A percentile compares a stretch with the other conserved stretches of the same genome.
Conservation (phyloP, 768 basidiomycete species). For the Tylopilus felleus region DNA sequence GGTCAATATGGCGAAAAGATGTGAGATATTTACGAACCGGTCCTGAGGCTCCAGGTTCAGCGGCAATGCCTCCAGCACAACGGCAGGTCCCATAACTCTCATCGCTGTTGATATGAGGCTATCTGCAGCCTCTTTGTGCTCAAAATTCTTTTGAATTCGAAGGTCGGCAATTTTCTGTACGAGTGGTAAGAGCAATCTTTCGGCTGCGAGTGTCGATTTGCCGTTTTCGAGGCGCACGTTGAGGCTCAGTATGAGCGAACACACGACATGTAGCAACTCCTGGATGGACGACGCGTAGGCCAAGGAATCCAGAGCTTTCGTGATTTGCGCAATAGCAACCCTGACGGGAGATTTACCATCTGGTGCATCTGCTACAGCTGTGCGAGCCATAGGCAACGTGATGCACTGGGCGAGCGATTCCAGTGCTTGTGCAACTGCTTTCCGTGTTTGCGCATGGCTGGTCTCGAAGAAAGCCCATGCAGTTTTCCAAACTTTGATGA, state of each 20-base stretch:
- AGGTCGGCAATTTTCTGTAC: constrained; percentile 71
- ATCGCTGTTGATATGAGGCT: constrained; percentile 74
- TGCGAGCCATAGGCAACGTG: constrained; percentile 54
- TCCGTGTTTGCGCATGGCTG: constrained; percentile 54
- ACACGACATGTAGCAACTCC: constrained; percentile 71
- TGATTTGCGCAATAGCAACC: constrained; percentile 59
- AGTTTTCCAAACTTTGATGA: constrained; percentile 68
- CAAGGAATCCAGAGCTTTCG: constrained; percentile 69
- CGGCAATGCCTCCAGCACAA: constrained; percentile 69
- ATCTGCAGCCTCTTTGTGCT: constrained; percentile 88
- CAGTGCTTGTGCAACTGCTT: constrained; percentile 61
- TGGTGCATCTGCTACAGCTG: constrained; percentile 45
- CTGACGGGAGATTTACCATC: constrained; percentile 54
- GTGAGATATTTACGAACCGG: constrained; percentile 46
- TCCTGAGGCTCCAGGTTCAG: constrained; percentile 82
- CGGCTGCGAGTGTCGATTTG: constrained; percentile 55
- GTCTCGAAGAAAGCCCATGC: constrained; percentile 80
- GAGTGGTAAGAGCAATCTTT: constrained; percentile 64
- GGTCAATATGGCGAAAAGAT: not conserved
- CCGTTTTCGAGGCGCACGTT: constrained; percentile 44
- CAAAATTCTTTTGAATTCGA: constrained; percentile 77
- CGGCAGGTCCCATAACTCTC: constrained; percentile 81
- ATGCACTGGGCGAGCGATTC: constrained; percentile 67
- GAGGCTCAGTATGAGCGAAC: constrained; percentile 64
- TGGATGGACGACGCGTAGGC: constrained; percentile 73